Evolutionary conservation across 257 asterid genomes (phyloP), one percentile per base, ranked within the genome.

Genomic region (Lithospermum erythrorhizon): DNA sequence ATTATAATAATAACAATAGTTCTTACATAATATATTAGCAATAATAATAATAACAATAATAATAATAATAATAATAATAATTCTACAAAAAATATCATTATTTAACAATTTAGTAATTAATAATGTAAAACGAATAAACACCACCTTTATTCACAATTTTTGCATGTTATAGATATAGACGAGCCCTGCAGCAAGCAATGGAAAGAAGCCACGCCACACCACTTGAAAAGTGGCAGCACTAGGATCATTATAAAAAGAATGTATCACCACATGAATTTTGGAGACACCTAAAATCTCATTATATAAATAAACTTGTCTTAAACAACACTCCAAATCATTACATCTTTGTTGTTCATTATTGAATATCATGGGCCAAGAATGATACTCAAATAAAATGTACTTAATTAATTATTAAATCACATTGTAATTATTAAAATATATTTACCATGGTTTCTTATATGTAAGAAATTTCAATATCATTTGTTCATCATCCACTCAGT

Each of bases 381-480:
- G 67, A 68, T 52, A 70, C 41, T 41, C n/a, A 23, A 41, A 66
- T 68, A 21, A 18, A 51, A 19, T 37, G 32, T 27, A n/a, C n/a
- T 18, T 61, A 30, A 4, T 48, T 35, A 52, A 60, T 57, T 53
- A 29, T n/a, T n/a, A n/a, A n/a, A 57, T 63, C 63, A 71, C 68
- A 66, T 58, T 71, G 70, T 72, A 67, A 7, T 59, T 13, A 41
- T 58, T n/a, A n/a, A n/a, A n/a, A n/a, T n/a, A n/a, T n/a, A n/a
- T n/a, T n/a, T n/a, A n/a, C n/a, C n/a, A n/a, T n/a, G n/a, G n/a
- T n/a, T n/a, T n/a, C n/a, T n/a, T 70, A 75, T 71, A 71, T 53
- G 55, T 9, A 22, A 14, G 22, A 48, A 25, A 7, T 52, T 45
- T 23, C 60, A n/a, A 22, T 21, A 35, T 48, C 25, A 37, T 11